phyloP scores from a whole-genome alignment of 495 filamentous ascomycete species.

The Astrothelium subdiscretum region DNA sequence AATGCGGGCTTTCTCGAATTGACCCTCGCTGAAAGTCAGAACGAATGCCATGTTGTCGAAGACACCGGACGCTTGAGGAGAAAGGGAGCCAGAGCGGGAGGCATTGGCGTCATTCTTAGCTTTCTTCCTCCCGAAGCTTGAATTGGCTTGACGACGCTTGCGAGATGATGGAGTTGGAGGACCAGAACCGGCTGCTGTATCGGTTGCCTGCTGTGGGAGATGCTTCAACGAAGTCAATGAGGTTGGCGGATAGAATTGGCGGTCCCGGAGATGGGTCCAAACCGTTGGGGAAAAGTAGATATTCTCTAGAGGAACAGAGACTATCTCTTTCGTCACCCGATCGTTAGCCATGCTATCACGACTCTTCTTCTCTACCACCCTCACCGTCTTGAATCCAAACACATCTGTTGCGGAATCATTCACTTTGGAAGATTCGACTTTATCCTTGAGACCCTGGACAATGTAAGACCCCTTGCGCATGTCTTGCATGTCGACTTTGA shows the following conservation, averaged over 20 bases:
- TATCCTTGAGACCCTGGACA: constrained; percentile 26
- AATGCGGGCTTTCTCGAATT: constrained; percentile 38
- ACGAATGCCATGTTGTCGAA: constrained; percentile 76
- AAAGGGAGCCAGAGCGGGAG: constrained; percentile 10
- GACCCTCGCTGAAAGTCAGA: constrained; percentile 53
- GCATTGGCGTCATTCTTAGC: background rate
- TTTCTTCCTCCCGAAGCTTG: constrained; percentile 4
- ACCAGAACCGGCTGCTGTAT: background rate
- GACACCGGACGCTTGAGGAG: constrained; percentile 20
- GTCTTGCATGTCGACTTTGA: constrained; percentile 29
- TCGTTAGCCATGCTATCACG: constrained; percentile 19
- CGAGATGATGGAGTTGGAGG: constrained; percentile 17
- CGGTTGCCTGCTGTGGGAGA: constrained; percentile 8
- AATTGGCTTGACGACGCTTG: constrained; percentile 11
- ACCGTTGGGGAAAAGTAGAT: constrained; percentile 28
- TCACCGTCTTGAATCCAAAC: constrained; percentile 20
- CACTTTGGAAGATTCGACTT: constrained; percentile 8
- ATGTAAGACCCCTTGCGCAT: constrained; percentile 28
- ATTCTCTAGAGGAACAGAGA: constrained; percentile 21
- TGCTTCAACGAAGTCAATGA: background rate
- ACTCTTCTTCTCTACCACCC: constrained; percentile 20
- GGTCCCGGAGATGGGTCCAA: constrained; percentile 24
- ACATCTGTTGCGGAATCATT: constrained; percentile 23
- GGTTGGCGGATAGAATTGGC: constrained; percentile 15
- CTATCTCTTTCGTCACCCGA: background rate